Conservation (phyloP, 805 yeast species). For the Candida berthetii region DNA sequence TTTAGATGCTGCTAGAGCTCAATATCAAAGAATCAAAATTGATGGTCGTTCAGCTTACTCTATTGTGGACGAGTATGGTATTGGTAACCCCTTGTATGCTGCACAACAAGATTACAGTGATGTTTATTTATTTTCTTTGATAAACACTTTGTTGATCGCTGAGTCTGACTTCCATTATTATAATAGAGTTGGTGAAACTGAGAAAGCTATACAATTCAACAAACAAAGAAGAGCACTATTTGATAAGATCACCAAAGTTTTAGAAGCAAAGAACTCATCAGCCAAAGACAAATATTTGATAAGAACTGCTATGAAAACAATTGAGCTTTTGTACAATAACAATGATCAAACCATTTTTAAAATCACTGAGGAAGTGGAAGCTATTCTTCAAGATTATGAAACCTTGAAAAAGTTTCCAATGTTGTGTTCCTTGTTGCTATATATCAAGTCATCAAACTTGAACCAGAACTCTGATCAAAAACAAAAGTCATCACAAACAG, state of each 20-base stretch:
- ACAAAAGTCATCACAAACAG: constrained; percentile 20
- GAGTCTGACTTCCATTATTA: constrained; percentile 9
- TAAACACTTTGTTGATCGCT: constrained; percentile 9
- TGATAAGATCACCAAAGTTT: constrained; percentile 1
- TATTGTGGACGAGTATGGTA: constrained; percentile 6
- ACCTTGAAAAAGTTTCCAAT: constrained; percentile 14
- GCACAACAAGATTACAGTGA: constrained; percentile 7
- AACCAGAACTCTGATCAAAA: constrained; percentile 21
- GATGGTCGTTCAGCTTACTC: neutral
- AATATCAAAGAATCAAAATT: constrained; percentile 2
- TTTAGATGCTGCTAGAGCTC: constrained; percentile 5
- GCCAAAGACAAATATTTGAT: constrained; percentile 8
- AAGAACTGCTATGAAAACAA: constrained; percentile 5
- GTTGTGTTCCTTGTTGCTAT: constrained; percentile 14
- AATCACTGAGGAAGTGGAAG: constrained; percentile 6
- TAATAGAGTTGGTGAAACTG: constrained; percentile 2
- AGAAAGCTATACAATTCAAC: constrained; percentile 1
- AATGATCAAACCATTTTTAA: constrained; percentile 9
- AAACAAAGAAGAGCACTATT: constrained; percentile 3
- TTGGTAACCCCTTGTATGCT: constrained; percentile 4
- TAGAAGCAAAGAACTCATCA: constrained; percentile 4
- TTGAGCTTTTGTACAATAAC: constrained; percentile 10
- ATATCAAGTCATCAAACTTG: constrained; percentile 15
- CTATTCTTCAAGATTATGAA: constrained; percentile 10
- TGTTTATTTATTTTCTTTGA: constrained; percentile 5